Base-by-base conservation (phyloP, 345 rosid species). In the Rubroshorea leprosula region DNA sequence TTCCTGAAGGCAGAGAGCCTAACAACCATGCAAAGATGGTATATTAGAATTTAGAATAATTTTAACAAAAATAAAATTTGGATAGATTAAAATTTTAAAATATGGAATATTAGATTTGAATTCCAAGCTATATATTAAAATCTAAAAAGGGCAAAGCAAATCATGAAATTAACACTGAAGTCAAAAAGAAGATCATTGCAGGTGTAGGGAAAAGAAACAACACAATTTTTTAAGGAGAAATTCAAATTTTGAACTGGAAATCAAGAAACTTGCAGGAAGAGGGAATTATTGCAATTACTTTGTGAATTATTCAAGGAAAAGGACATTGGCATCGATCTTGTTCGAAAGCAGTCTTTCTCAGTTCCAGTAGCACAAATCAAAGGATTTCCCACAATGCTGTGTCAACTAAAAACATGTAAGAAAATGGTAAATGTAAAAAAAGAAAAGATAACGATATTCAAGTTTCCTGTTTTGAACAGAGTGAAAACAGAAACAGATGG, bases 311-410 rank as follows among this genome's bases (percentile, higher is more conserved):
- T 82, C 52, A 75, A 47, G 44, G 77, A 55, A 21, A 76, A 26
- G 44, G 84, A 63, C 50, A 68, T 68, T 1, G 92, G 76, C 61
- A 59, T 72, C 19, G 79, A 85, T 38, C 78, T 64, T 54, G 80
- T 75, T 62, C 83, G 78, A 57, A 65, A 76, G 63, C 99, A 93
- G 52, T 83, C 80, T 67, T 82, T 62, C 68, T 77, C 87, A 31
- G 73, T 68, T 68, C 82, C 80, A 0, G 68, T 64, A 15, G 78
- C 68, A 70, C 99, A 93, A 62, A 93, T 83, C 84, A 72, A 62
- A 49, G 94, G 80, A 64, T 93, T 89, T n/a, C 96, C 99, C 51
- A 77, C 73, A 35, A 87, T 78, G 74, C 96, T 93, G 83, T 60
- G 12, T 52, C 50, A 62, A 62, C 51, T 7, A 52, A 16, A 62